These are phyloP conservation scores for Amaranthus palmeri DNA, from an alignment of 148 eudicot genomes.

Conservation along the genomic window DNA sequence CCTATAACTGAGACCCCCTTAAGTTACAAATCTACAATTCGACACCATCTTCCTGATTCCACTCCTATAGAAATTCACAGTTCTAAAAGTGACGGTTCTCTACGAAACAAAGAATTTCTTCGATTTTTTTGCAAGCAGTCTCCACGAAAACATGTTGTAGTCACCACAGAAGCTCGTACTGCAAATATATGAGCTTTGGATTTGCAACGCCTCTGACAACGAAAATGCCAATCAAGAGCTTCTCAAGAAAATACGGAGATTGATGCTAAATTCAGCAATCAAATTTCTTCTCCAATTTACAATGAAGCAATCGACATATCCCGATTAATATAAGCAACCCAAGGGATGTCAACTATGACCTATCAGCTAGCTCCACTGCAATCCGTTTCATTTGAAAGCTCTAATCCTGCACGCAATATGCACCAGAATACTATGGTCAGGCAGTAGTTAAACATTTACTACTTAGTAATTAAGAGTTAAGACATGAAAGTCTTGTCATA, in stretches of 20 bases:
- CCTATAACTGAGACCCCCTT: slow-evolving; percentile 23
- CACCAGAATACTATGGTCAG: not conserved
- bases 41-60: slow-evolving; percentile 27
- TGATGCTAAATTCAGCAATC: slow-evolving; percentile 25
- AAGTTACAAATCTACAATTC: slow-evolving; percentile 40
- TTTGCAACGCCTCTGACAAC: slow-evolving; percentile 11
- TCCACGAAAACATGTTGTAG: slow-evolving; percentile 12
- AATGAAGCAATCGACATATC: slow-evolving; percentile 23
- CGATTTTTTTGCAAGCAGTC: not conserved
- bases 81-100: slow-evolving; percentile 7
- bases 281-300: slow-evolving; percentile 23
- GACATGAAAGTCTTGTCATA: not conserved
- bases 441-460: not conserved
- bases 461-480: too few relatives aligned
- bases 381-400: slow-evolving; percentile 13
- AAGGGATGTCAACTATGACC: slow-evolving; percentile 17
- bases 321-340: slow-evolving; percentile 16
- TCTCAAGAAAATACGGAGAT: slow-evolving; percentile 13
- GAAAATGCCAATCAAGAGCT: slow-evolving; percentile 12
- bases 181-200: slow-evolving; percentile 14
- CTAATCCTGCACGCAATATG: slow-evolving; percentile 10
- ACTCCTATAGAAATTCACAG: slow-evolving; percentile 10
- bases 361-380: slow-evolving; percentile 21
- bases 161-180: slow-evolving; percentile 9
- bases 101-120: slow-evolving; percentile 1